Evolutionary conservation across 192 early-diverging fungal genomes (phyloP).

Genomic region (Spinellus fusiger): DNA sequence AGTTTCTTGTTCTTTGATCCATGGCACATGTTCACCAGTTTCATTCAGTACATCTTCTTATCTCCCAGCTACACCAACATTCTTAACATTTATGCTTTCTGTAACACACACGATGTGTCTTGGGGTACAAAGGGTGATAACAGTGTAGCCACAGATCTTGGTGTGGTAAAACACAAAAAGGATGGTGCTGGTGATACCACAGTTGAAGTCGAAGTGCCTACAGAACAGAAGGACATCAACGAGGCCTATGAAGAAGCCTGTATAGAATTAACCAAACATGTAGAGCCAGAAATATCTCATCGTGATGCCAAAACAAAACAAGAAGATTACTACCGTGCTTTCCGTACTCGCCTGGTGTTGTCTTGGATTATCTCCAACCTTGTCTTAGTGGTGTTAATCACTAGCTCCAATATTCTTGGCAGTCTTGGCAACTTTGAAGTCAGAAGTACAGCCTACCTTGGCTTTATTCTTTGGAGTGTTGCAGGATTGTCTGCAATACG

Average conservation of each 20-base stretch:
- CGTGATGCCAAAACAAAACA: constrained; percentile 64
- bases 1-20: constrained; percentile 66
- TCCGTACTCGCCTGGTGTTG: constrained; percentile 72
- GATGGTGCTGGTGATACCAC: constrained; percentile 63
- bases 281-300: constrained; percentile 44
- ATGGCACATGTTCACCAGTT: constrained; percentile 74
- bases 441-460: constrained; percentile 43
- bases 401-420: constrained; percentile 37
- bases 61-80: constrained; percentile 74
- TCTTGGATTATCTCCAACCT: constrained; percentile 78
- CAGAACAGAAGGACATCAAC: constrained; percentile 77
- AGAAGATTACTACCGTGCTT: constrained; percentile 77
- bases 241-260: constrained; percentile 72
- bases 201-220: constrained; percentile 71
- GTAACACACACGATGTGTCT: constrained; percentile 47
- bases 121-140: constrained; percentile 97
- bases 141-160: constrained; percentile 60
- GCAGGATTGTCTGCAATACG: constrained; percentile 58
- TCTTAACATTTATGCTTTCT: constrained; percentile 62
- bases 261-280: constrained; percentile 40
- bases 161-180: constrained; percentile 68
- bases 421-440: constrained; percentile 25
- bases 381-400: constrained; percentile 58
- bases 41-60: constrained; percentile 68
- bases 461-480: constrained; percentile 77